Base-by-base conservation (phyloP, 2,329 filamentous ascomycete genomes). In the Graphilbum fragrans region DNA sequence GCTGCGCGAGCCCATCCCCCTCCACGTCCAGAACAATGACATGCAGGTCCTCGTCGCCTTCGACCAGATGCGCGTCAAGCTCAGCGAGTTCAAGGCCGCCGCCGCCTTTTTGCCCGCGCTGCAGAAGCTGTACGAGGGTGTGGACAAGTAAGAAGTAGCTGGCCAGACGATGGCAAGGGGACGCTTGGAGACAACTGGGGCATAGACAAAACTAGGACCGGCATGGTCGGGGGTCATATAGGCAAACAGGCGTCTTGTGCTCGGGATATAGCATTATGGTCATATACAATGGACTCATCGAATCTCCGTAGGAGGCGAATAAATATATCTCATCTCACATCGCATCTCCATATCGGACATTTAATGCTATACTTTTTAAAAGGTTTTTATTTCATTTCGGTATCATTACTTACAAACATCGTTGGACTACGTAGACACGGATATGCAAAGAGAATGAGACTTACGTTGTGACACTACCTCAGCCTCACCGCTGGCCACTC, bases 51-150 rank as follows among this genome's bases (percentile, higher is more conserved):
- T 84, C 44, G 71, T 87, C 42, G 84, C 80, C 2, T 86, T 86
- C 57, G 85, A 92, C 54, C 77, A 84, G 50, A 90, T 90, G 83
- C 65, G 72, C 5, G 74, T 87, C 33, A 77, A 69, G 56, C 62
- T 87, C 23, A 75, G 77, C 9, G 81, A 86, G 49, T 83, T 86
- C 48, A 71, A 71, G 45, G 69, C 79, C 58, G 67, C 84, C 37
- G 74, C 47, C 35, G 43, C 42, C 11, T 53, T 45, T 21, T 19
- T 53, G 44, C 51, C 51, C 3, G 50, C 49, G 6, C 44, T 53
- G 41, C 47, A 50, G 41, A 50, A 50, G 41, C 43, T 53, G 44
- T 52, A 50, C 35, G 45, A 49, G 11, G 42, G 35, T 3, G 45
- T 40, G 20, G 46, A 47, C 16, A 20, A 35, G 20, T 17, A 17